These are phyloP conservation scores for Murraya koenigii DNA, from an alignment of 345 rosid genomes.

Conservation along the genomic window DNA sequence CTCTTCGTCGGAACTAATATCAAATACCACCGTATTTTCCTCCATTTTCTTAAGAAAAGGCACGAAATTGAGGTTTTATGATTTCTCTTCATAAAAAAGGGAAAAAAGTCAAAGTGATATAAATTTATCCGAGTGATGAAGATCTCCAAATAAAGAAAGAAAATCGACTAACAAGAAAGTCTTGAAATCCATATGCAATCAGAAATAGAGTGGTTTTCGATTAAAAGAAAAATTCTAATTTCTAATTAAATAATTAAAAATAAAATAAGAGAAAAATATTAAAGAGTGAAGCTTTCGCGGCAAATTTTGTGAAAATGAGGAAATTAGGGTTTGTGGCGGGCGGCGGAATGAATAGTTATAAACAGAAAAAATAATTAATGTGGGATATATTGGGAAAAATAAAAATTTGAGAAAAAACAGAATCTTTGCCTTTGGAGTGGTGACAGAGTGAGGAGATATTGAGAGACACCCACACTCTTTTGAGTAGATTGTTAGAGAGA, in stretches of 20 bases:
- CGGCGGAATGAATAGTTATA: too few species aligned
- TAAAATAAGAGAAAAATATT: not conserved
- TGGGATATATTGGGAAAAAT: too few species aligned
- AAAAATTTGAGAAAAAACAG: not conserved
- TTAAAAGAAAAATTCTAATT: too few species aligned
- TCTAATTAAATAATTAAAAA: not conserved
- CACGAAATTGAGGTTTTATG: not conserved
- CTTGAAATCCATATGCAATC: not conserved
- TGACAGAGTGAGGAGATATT: not conserved
- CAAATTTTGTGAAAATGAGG: not conserved
- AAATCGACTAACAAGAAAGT: not conserved
- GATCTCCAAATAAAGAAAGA: not conserved
- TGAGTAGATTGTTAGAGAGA: too few species aligned
- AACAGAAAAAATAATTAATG: not conserved
- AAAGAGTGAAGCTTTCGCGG: not conserved
- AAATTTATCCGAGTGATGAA: not conserved
- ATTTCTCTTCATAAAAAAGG: not conserved
- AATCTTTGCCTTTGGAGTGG: not conserved
- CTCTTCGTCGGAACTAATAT: constrained; percentile 67
- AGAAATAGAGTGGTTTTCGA: too few species aligned
- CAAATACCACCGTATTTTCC: constrained; percentile 27
- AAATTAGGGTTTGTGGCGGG: not conserved
- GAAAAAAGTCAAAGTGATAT: not conserved
- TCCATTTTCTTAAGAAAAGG: constrained; percentile 14
- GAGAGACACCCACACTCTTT: not conserved